These are phyloP conservation scores for Kodamaea anthophila DNA, from an alignment of 1,139 yeast genomes.

Conservation along the genomic window DNA sequence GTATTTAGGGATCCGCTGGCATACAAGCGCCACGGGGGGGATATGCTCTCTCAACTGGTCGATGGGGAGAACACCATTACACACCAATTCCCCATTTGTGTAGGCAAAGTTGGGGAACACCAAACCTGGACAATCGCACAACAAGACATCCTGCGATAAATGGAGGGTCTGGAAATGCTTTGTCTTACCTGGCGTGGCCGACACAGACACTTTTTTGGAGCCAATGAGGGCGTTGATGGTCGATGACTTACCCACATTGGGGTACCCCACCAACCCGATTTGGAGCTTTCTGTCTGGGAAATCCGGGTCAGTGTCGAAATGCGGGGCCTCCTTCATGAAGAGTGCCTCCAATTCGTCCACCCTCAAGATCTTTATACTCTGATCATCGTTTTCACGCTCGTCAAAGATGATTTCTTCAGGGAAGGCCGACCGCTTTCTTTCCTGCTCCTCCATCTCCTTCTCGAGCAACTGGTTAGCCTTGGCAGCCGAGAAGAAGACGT, in stretches of 20 bases:
- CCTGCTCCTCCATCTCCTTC: conserved; percentile 41
- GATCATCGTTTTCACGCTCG: conserved; percentile 29
- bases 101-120: conserved; percentile 98
- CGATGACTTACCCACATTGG: conserved; percentile 95
- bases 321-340: conserved; percentile 76
- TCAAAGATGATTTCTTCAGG: conserved; percentile 14
- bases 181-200: conserved; percentile 98
- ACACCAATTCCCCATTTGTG: conserved; percentile 93
- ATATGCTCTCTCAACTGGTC: conserved; percentile 92
- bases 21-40: conserved; percentile 84
- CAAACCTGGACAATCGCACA: conserved; percentile 98
- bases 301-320: conserved; percentile 48
- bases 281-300: conserved; percentile 63
- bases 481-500: conserved; percentile 90
- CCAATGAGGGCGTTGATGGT: conserved; percentile 95
- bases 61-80: conserved; percentile 96
- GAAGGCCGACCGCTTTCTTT: conserved; percentile 10
- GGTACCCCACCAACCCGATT: conserved; percentile 95
- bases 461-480: conserved; percentile 70
- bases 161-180: conserved; percentile 97
- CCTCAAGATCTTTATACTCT: conserved; percentile 63
- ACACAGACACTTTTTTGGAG: conserved; percentile 92
- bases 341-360: conserved; percentile 81
- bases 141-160: conserved; percentile 71
- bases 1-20: conserved; percentile 83